phyloP scores from a whole-genome alignment of 768 basidiomycete species.

The Kondoa subrosea region DNA sequence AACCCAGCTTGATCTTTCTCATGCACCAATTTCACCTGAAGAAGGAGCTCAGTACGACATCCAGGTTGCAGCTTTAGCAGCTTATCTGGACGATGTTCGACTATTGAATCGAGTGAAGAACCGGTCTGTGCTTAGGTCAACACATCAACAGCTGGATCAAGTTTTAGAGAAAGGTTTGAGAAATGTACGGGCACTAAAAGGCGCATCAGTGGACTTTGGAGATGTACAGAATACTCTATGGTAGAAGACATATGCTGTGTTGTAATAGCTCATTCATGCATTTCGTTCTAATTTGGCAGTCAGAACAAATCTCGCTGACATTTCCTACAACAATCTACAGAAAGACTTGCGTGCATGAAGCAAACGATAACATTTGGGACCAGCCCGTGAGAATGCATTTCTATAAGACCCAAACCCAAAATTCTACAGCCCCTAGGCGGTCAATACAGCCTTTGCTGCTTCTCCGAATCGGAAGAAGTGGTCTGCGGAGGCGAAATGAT shows the following conservation, averaged over 20 bases:
- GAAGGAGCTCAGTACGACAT: constrained; percentile 22
- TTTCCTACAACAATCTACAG: too few species aligned
- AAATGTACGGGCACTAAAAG: background rate
- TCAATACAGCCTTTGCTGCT: too few species aligned
- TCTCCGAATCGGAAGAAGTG: background rate
- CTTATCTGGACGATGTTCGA: constrained; percentile 24
- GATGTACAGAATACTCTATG: background rate
- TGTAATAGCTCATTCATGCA: background rate
- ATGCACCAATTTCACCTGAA: constrained; percentile 13
- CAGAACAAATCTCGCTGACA: too few species aligned
- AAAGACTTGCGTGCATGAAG: too few species aligned
- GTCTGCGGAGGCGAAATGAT: background rate
- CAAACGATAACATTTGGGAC: too few species aligned
- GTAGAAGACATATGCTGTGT: background rate
- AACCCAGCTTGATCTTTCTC: constrained; percentile 11
- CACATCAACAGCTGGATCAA: background rate
- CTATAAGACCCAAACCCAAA: too few species aligned
- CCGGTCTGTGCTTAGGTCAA: constrained; percentile 7
- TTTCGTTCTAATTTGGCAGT: too few species aligned
- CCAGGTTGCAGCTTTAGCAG: constrained; percentile 24
- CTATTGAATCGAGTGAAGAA: constrained; percentile 20
- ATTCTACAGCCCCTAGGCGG: too few species aligned
- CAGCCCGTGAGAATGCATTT: too few species aligned
- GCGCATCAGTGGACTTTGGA: background rate
- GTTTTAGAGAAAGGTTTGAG: background rate